A percentile compares a stretch with the other conserved stretches of the same genome.
Evolutionary conservation across 1,284 basidiomycete species (phyloP).

Genomic region (Irpex sp.): DNA sequence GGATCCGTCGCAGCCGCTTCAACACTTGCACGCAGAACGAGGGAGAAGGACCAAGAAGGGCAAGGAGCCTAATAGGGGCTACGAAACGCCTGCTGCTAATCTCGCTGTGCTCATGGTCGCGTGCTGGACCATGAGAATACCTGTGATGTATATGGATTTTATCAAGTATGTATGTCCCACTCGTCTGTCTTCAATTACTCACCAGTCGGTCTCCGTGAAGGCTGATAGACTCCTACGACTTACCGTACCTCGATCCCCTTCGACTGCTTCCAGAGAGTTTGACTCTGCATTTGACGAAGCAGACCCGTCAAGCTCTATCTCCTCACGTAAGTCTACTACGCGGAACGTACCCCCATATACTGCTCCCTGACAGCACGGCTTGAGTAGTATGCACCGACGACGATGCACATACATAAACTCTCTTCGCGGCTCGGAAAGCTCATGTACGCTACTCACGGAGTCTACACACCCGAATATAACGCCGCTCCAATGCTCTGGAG

Average conservation of each 20-base stretch:
- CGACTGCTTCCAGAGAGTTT: constrained; percentile 62
- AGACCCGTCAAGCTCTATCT: constrained; percentile 58
- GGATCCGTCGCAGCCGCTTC: constrained; percentile 42
- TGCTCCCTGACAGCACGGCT: not conserved
- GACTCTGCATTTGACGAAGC: constrained; percentile 64
- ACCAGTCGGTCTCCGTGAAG: constrained; percentile 29
- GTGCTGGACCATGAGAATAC: constrained; percentile 75
- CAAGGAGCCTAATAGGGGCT: constrained; percentile 23
- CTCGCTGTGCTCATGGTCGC: constrained; percentile 64
- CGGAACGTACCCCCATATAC: not conserved
- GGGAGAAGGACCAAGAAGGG: constrained; percentile 33
- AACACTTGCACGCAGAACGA: constrained; percentile 29
- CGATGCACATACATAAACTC: constrained; percentile 52
- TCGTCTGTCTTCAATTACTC: too few species aligned
- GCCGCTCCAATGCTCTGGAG: constrained; percentile 78
- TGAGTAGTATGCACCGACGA: constrained; percentile 56
- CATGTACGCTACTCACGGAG: constrained; percentile 46
- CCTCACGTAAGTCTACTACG: constrained; percentile 49
- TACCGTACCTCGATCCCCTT: constrained; percentile 81
- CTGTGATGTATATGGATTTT: constrained; percentile 71
- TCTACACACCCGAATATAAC: constrained; percentile 78
- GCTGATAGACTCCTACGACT: constrained; percentile 62
- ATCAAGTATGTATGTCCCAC: constrained; percentile 40
- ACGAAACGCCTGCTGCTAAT: constrained; percentile 54
- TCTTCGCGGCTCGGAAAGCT: constrained; percentile 57